phyloP scores from a whole-genome alignment of 2,329 filamentous ascomycete genomes.

The Scytalidium sp. region DNA sequence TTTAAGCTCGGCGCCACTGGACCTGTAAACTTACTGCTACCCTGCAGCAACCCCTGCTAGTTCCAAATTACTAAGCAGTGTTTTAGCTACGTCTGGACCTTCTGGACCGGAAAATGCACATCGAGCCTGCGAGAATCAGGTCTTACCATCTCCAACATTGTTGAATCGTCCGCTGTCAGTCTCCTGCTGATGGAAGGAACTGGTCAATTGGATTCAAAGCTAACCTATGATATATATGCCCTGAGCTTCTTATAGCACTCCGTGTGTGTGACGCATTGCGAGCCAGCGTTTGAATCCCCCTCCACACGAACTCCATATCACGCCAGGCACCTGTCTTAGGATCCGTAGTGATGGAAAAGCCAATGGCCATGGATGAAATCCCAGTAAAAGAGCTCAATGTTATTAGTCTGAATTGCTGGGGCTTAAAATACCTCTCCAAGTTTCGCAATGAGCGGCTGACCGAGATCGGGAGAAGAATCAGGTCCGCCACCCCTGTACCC shows the following conservation, averaged over 20 bases:
- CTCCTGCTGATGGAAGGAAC: too few relatives aligned
- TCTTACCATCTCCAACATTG: too few relatives aligned
- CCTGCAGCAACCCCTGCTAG: neutral
- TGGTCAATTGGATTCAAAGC: too few relatives aligned
- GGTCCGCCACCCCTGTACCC: constrained; percentile 62
- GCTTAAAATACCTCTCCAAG: constrained; percentile 81
- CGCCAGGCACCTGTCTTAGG: neutral
- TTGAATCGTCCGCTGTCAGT: too few relatives aligned
- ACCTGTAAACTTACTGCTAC: neutral
- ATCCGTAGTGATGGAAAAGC: constrained; percentile 18
- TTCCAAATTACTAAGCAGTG: neutral
- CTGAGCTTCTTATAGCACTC: too few relatives aligned
- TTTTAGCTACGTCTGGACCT: too few relatives aligned
- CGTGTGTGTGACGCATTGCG: too few relatives aligned
- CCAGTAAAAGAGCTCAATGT: constrained; percentile 64
- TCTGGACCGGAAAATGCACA: too few relatives aligned
- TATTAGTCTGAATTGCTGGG: constrained; percentile 95
- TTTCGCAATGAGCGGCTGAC: constrained; percentile 73
- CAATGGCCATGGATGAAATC: neutral
- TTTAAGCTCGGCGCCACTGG: neutral
- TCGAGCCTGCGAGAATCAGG: too few relatives aligned
- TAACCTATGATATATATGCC: too few relatives aligned
- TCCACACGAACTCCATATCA: too few relatives aligned
- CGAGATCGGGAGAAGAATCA: constrained; percentile 81
- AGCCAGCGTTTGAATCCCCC: too few relatives aligned